Conservation (phyloP, 441 rosid genomes). For the Mallotus japonicus region DNA sequence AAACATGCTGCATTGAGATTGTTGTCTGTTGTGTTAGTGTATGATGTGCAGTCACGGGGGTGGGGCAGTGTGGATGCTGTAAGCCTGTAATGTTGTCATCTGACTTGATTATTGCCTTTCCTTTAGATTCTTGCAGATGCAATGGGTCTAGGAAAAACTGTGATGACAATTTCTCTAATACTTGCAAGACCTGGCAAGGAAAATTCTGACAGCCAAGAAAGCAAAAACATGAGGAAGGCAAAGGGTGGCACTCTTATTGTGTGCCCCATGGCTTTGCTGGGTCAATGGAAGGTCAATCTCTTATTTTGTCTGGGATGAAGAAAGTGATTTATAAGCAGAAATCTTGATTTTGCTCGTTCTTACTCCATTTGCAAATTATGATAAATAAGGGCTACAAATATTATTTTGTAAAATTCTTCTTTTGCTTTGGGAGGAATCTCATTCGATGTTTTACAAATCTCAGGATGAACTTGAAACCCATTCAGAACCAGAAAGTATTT, state of each 20-base stretch:
- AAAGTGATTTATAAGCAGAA: neutral
- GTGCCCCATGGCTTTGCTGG: constrained; percentile 71
- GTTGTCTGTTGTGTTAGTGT: neutral
- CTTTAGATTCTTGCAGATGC: constrained; percentile 73
- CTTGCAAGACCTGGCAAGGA: constrained; percentile 55
- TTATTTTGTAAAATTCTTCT: too few species aligned
- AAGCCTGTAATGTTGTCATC: neutral
- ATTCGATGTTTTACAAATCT: constrained; percentile 10
- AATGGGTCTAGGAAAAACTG: constrained; percentile 81
- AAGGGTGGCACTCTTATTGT: constrained; percentile 73
- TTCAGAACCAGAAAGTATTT: constrained; percentile 45
- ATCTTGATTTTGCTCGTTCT: neutral
- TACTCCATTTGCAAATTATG: too few species aligned
- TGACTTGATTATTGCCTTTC: constrained; percentile 12
- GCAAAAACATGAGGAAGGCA: constrained; percentile 28
- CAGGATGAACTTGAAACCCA: constrained; percentile 77
- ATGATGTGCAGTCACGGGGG: neutral
- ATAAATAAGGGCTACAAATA: too few species aligned
- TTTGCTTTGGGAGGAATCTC: neutral
- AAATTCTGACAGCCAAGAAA: constrained; percentile 28
- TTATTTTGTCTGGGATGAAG: neutral
- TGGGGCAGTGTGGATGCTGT: neutral
- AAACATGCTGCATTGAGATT: neutral
- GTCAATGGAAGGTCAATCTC: constrained; percentile 67
- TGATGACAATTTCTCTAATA: constrained; percentile 71